Conservation (phyloP, 805 yeast genomes). For the Wickerhamiella brachini region DNA sequence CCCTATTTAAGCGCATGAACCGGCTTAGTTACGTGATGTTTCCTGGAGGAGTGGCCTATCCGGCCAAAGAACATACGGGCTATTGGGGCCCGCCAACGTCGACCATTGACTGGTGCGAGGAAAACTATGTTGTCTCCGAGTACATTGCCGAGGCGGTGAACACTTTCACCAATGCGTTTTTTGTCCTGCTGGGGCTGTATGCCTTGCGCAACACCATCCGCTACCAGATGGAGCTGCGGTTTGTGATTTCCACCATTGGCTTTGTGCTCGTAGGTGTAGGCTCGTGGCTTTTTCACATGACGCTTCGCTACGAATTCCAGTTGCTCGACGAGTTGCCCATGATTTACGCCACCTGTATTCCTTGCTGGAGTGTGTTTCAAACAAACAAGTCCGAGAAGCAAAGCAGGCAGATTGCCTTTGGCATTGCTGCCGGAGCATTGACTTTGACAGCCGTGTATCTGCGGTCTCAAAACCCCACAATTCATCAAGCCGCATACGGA, state of each 20-base stretch:
- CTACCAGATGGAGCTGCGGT: constrained; percentile 56
- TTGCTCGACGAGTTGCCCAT: constrained; percentile 90
- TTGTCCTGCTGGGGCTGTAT: constrained; percentile 40
- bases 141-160: constrained; percentile 87
- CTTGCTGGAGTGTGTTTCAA: constrained; percentile 71
- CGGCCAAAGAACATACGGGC: constrained; percentile 14
- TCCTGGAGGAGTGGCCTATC: constrained; percentile 4
- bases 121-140: constrained; percentile 74
- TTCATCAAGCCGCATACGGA: constrained; percentile 83
- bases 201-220: constrained; percentile 47
- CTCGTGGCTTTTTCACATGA: constrained; percentile 93
- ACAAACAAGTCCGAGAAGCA: constrained; percentile 33
- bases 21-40: not conserved
- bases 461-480: constrained; percentile 62
- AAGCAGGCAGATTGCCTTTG: constrained; percentile 33
- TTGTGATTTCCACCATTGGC: constrained; percentile 58
- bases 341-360: constrained; percentile 95
- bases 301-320: constrained; percentile 78
- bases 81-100: constrained; percentile 41
- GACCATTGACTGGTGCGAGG: constrained; percentile 99
- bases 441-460: constrained; percentile 59
- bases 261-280: constrained; percentile 87
- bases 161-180: constrained; percentile 59
- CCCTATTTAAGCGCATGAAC: not conserved
- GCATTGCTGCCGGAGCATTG: constrained; percentile 40